A percentile compares a stretch with the other conserved stretches of the same genome.
phyloP scores from a whole-genome alignment of 1,284 basidiomycete genomes.

The Trametes hirsuta region DNA sequence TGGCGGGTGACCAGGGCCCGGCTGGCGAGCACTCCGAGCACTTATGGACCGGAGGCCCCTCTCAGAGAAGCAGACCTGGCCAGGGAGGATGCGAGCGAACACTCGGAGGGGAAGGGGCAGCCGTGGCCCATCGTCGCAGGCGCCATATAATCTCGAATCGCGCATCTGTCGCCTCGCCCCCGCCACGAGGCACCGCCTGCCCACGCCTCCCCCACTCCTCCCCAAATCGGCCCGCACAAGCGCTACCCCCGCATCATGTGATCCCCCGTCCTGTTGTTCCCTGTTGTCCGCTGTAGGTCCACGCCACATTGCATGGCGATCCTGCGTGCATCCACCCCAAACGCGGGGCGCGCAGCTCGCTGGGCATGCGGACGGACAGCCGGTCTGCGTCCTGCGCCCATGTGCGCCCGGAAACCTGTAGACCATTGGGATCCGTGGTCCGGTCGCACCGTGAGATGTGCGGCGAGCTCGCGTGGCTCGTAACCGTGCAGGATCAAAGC shows the following conservation, averaged over 20 bases:
- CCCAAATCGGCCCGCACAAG: constrained; percentile 7
- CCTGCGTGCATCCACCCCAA: background rate
- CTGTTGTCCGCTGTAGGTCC: constrained; percentile 30
- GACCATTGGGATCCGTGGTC: background rate
- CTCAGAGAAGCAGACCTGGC: constrained; percentile 25
- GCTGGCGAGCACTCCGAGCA: constrained; percentile 34
- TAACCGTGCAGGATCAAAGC: constrained; percentile 5
- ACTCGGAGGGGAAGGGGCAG: constrained; percentile 22
- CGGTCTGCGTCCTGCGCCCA: background rate
- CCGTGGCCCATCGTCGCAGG: constrained; percentile 6
- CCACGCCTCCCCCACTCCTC: constrained; percentile 20
- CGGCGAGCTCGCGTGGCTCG: background rate
- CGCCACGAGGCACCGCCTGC: constrained; percentile 28
- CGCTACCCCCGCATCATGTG: constrained; percentile 23
- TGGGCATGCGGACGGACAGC: background rate
- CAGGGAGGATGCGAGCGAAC: constrained; percentile 26
- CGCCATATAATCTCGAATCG: constrained; percentile 14
- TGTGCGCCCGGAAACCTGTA: background rate
- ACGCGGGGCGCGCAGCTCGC: background rate
- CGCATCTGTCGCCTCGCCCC: constrained; percentile 20
- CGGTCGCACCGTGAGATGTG: constrained; percentile 8
- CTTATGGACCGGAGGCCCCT: constrained; percentile 38
- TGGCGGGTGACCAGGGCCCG: constrained; percentile 24
- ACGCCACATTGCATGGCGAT: constrained; percentile 7
- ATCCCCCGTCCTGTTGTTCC: constrained; percentile 13